Percentiles rank a stretch among this genome's conserved stretches.
Conservation (phyloP, 2,329 filamentous ascomycete species). For the Botrytis fragariae region DNA sequence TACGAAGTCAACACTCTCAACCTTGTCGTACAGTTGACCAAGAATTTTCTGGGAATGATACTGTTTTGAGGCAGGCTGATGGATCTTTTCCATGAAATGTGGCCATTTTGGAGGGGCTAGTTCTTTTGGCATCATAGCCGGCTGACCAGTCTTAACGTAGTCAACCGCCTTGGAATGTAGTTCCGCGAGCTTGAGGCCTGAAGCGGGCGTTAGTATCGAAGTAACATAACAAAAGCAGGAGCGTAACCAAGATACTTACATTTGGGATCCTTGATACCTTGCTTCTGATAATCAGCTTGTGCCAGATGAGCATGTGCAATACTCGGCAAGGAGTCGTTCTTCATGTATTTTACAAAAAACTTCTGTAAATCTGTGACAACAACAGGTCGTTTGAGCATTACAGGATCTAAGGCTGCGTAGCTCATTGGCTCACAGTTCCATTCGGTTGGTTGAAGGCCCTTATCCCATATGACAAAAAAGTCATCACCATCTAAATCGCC, state of each 20-base stretch:
- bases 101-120: slow-evolving; percentile 68
- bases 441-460: slow-evolving; percentile 62
- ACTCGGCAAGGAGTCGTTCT: slow-evolving; percentile 75
- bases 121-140: slow-evolving; percentile 62
- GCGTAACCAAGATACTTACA: slow-evolving; percentile 53
- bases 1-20: slow-evolving; percentile 63
- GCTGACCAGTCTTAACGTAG: slow-evolving; percentile 84
- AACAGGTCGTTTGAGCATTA: slow-evolving; percentile 59
- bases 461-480: slow-evolving; percentile 91
- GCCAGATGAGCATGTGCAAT: slow-evolving; percentile 85
- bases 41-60: slow-evolving; percentile 72
- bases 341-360: slow-evolving; percentile 92
- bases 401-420: slow-evolving; percentile 59
- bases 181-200: slow-evolving; percentile 66
- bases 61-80: slow-evolving; percentile 44
- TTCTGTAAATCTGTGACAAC: slow-evolving; percentile 69
- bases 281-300: slow-evolving; percentile 60
- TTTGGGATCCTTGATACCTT: slow-evolving; percentile 63
- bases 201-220: slow-evolving; percentile 18
- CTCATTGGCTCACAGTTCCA: slow-evolving; percentile 79
- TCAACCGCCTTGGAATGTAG: slow-evolving; percentile 92
- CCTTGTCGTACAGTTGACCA: slow-evolving; percentile 78
- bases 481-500: slow-evolving; percentile 96
- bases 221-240: neutral
- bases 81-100: slow-evolving; percentile 80